These are phyloP conservation scores for Neopestalotiopsis rosae DNA, from an alignment of 2,329 filamentous ascomycete genomes.

Conservation along the genomic window DNA sequence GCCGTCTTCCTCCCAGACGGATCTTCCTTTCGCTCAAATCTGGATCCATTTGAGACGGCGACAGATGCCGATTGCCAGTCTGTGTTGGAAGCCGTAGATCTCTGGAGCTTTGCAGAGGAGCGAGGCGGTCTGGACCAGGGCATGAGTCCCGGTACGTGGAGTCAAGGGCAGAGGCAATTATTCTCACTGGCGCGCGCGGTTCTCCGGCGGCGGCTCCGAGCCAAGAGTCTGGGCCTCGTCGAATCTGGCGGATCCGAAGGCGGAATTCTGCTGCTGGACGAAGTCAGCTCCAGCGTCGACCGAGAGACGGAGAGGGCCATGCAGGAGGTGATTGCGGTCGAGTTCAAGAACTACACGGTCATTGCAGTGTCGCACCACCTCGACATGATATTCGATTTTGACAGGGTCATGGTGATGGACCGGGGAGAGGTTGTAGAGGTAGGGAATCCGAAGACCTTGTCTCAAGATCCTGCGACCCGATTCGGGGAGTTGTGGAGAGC, in stretches of 20 bases:
- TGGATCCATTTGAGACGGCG: constrained; percentile 35
- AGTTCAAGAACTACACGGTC: constrained; percentile 56
- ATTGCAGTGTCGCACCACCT: constrained; percentile 47
- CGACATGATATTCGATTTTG: constrained; percentile 53
- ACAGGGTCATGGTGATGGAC: constrained; percentile 52
- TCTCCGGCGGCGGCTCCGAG: constrained; percentile 28
- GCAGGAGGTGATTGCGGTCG: constrained; percentile 35
- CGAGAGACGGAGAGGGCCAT: constrained; percentile 36
- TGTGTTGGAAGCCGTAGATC: constrained; percentile 29
- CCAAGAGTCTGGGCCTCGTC: constrained; percentile 28
- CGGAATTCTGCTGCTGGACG: constrained; percentile 37
- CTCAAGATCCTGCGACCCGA: neutral
- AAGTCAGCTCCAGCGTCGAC: constrained; percentile 38
- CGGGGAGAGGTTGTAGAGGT: constrained; percentile 47
- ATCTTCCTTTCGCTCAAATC: constrained; percentile 37
- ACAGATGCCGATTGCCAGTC: constrained; percentile 26
- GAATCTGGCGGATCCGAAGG: constrained; percentile 28
- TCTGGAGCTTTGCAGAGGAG: constrained; percentile 29
- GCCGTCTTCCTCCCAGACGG: constrained; percentile 46
- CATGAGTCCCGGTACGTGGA: constrained; percentile 49
- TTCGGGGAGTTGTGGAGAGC: constrained; percentile 19
- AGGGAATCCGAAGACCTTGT: constrained; percentile 19
- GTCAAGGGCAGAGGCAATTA: constrained; percentile 52
- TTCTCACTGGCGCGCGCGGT: constrained; percentile 33
- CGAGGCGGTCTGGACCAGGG: constrained; percentile 31